phyloP scores from a whole-genome alignment of 495 filamentous ascomycete genomes.

The Penicillium angulare region DNA sequence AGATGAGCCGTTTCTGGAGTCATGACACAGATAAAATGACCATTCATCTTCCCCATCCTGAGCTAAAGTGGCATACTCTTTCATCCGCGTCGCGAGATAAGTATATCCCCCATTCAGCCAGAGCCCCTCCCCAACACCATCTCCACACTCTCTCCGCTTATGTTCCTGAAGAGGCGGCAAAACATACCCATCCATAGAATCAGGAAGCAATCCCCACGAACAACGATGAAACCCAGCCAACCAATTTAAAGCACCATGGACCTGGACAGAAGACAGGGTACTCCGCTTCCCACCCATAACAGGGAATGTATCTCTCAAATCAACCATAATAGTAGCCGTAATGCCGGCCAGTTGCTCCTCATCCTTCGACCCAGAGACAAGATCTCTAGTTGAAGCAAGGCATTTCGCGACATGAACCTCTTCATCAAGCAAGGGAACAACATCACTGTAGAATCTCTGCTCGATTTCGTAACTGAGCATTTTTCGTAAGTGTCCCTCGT shows the following conservation, averaged over 20 bases:
- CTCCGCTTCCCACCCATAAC: constrained; percentile 31
- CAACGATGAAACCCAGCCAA: constrained; percentile 29
- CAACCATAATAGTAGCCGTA: constrained; percentile 36
- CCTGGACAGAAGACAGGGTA: constrained; percentile 21
- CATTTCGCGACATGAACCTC: constrained; percentile 31
- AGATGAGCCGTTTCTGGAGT: constrained; percentile 14
- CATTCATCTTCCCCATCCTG: constrained; percentile 32
- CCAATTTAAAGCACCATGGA: constrained; percentile 33
- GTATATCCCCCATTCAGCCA: constrained; percentile 45
- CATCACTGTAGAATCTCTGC: constrained; percentile 32
- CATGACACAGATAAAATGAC: constrained; percentile 25
- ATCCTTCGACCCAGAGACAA: constrained; percentile 10
- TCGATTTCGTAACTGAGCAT: constrained; percentile 41
- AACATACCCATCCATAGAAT: constrained; percentile 18
- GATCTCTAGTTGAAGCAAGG: constrained; percentile 29
- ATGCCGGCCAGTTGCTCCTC: constrained; percentile 27
- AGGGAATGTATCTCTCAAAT: constrained; percentile 28
- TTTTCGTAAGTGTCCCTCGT: constrained; percentile 40
- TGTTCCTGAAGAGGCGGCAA: constrained; percentile 35
- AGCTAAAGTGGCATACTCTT: constrained; percentile 30
- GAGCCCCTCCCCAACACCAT: constrained; percentile 8
- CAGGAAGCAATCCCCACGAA: constrained; percentile 22
- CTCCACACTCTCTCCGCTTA: constrained; percentile 3
- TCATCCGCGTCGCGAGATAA: constrained; percentile 37
- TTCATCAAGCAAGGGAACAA: constrained; percentile 29